Evolutionary conservation across 1,284 basidiomycete genomes (phyloP).

Genomic region (Rhodotorula mucilaginosa): DNA sequence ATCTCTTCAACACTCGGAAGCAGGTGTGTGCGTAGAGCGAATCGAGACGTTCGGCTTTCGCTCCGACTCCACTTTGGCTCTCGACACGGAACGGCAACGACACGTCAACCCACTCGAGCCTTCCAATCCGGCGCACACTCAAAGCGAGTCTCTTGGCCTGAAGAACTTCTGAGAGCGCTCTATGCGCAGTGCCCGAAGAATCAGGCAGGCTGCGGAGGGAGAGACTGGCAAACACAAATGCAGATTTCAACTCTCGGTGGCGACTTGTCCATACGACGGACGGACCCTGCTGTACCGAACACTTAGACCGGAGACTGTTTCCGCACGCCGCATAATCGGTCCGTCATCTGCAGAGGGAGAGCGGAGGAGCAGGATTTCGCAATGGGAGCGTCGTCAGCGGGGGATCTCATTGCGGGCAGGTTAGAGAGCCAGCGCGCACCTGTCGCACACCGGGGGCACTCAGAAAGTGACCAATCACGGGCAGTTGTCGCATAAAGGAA

Average conservation of each 20-base stretch:
- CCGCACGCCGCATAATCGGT: constrained; percentile 51
- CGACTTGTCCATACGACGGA: no score
- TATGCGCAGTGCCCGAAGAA: no score
- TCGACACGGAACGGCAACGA: neutral
- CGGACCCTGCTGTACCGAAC: neutral
- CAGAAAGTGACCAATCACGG: constrained; percentile 82
- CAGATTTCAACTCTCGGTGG: no score
- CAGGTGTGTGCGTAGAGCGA: no score
- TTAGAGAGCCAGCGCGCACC: constrained; percentile 42
- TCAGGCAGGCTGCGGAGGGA: no score
- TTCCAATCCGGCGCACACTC: no score
- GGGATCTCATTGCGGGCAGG: accelerated
- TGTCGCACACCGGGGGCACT: constrained; percentile 63
- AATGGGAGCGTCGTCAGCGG: neutral
- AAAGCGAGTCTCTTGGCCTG: no score
- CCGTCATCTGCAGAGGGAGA: constrained; percentile 45
- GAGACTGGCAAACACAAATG: no score
- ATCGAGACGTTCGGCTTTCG: no score
- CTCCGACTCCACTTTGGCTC: no score
- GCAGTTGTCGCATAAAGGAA: constrained; percentile 90
- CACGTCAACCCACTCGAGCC: neutral
- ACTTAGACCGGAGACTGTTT: constrained; percentile 48
- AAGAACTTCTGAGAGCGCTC: no score
- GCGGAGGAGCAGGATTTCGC: neutral
- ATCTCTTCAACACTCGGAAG: no score